A percentile compares a stretch with the other conserved stretches of the same genome.
Conservation (phyloP, 2,329 filamentous ascomycete species). For the Neospermospora avenae region DNA sequence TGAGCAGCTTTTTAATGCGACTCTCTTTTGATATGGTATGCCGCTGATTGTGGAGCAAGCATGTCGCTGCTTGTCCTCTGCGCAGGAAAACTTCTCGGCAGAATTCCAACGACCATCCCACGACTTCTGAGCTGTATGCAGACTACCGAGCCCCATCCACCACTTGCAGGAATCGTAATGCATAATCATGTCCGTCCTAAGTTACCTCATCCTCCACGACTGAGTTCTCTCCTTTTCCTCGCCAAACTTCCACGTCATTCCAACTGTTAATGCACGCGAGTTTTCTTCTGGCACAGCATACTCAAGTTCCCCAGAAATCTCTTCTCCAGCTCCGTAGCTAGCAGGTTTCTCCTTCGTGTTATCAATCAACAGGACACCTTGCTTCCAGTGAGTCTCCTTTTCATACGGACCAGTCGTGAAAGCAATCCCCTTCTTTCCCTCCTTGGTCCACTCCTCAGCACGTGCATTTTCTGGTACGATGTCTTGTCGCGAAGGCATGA, state of each 20-base stretch:
- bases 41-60: not conserved
- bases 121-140: too few relatives aligned
- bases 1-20: not conserved
- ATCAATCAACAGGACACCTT: conserved; percentile 71
- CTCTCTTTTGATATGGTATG: not conserved
- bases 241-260: conserved; percentile 53
- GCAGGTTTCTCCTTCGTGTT: conserved; percentile 43
- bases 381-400: conserved; percentile 85
- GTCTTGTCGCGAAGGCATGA: conserved; percentile 59
- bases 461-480: conserved; percentile 49
- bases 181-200: not conserved
- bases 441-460: conserved; percentile 58
- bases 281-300: conserved; percentile 69
- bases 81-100: not conserved
- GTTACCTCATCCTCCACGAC: conserved; percentile 35
- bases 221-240: conserved; percentile 29
- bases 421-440: conserved; percentile 60
- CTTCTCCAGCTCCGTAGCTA: conserved; percentile 50
- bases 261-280: conserved; percentile 64
- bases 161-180: not conserved
- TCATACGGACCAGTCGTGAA: conserved; percentile 83
- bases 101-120: too few relatives aligned
- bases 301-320: conserved; percentile 63
- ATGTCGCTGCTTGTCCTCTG: not conserved
- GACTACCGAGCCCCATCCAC: not conserved